These are phyloP conservation scores for Flammula alnicola DNA, from an alignment of 1,284 basidiomycete genomes.

Conservation along the genomic window DNA sequence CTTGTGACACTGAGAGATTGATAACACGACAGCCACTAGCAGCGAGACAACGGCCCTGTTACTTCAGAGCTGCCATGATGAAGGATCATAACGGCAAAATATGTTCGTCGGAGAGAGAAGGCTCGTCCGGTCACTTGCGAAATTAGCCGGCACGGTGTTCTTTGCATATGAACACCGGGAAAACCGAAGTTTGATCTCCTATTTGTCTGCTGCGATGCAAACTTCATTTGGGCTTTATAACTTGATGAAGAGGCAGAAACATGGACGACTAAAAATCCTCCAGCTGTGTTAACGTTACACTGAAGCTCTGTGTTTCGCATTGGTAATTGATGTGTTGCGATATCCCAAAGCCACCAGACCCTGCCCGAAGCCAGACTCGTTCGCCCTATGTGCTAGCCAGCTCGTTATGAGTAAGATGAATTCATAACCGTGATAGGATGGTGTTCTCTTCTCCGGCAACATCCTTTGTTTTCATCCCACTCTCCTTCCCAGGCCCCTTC, in stretches of 20 bases:
- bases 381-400: constrained; percentile 8
- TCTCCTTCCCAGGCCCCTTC: constrained; percentile 17
- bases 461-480: constrained; percentile 10
- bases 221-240: not conserved
- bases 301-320: not conserved
- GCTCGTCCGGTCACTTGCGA: constrained; percentile 21
- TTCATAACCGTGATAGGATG: constrained; percentile 31
- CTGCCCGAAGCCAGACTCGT: constrained; percentile 10
- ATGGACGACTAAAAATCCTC: constrained; percentile 1
- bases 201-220: constrained; percentile 8
- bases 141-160: constrained; percentile 22
- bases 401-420: constrained; percentile 14
- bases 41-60: not conserved
- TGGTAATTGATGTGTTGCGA: constrained; percentile 14
- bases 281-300: not conserved
- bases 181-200: constrained; percentile 18
- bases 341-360: constrained; percentile 18
- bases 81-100: constrained; percentile 12
- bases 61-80: constrained; percentile 5
- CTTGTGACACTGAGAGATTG: too few relatives aligned
- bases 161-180: constrained; percentile 24
- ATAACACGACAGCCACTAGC: too few relatives aligned
- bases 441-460: constrained; percentile 18
- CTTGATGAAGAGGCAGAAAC: constrained; percentile 11
- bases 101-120: constrained; percentile 16